Evolutionary conservation across 2,329 filamentous ascomycete genomes (phyloP).

Genomic region (Colletotrichum aenigma): DNA sequence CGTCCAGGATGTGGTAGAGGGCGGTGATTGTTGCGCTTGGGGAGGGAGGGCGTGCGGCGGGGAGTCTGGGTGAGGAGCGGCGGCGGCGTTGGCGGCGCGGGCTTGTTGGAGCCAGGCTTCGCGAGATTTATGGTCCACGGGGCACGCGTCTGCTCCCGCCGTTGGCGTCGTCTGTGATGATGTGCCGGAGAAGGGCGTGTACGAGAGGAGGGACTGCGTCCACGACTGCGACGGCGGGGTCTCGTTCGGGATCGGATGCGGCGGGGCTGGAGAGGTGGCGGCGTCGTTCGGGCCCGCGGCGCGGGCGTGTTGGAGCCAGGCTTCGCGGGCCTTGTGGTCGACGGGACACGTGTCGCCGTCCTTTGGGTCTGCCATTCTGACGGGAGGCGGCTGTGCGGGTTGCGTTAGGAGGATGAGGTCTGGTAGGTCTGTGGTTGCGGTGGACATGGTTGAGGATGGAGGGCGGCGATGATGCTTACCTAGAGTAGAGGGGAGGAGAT

Average conservation of each 20-base stretch:
- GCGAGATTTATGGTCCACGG: constrained; percentile 88
- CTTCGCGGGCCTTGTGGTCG: constrained; percentile 72
- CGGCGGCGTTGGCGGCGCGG: constrained; percentile 46
- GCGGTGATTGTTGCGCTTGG: constrained; percentile 12
- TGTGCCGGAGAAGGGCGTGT: constrained; percentile 31
- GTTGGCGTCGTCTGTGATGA: constrained; percentile 13
- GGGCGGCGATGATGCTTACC: neutral
- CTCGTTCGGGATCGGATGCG: constrained; percentile 27
- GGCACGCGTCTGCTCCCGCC: constrained; percentile 59
- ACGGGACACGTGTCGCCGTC: constrained; percentile 17
- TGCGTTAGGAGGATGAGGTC: constrained; percentile 19
- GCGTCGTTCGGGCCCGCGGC: constrained; percentile 47
- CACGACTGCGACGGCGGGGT: constrained; percentile 37
- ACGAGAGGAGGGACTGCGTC: constrained; percentile 45
- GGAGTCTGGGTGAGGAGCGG: constrained; percentile 22
- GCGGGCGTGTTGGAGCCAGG: constrained; percentile 78
- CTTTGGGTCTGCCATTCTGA: neutral
- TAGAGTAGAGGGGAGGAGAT: neutral
- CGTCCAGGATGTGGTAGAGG: constrained; percentile 38
- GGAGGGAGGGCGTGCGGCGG: neutral
- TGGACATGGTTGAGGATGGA: neutral
- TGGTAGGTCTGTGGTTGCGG: constrained; percentile 15
- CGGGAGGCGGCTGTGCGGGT: neutral
- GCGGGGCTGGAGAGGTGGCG: constrained; percentile 24
- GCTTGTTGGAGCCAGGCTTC: constrained; percentile 84